phyloP scores from a whole-genome alignment of 345 rosid species.

The Ceriops decandra region DNA sequence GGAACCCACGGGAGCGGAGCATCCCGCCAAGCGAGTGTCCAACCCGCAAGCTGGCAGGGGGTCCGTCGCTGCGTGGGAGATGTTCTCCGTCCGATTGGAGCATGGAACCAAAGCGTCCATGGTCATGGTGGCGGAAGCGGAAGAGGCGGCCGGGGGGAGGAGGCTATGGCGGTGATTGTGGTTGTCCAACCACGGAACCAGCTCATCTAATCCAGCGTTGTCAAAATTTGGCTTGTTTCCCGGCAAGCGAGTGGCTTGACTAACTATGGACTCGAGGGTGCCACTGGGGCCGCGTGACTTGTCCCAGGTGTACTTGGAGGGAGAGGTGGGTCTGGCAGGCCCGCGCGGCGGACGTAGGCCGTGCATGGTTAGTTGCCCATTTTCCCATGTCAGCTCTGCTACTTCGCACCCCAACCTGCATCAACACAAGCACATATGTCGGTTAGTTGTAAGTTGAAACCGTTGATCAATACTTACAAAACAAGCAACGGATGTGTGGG shows the following conservation, averaged over 20 bases:
- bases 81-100: conserved; percentile 28
- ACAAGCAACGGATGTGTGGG: background rate
- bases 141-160: background rate
- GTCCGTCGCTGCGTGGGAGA: conserved; percentile 13
- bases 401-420: conserved; percentile 73
- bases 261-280: conserved; percentile 84
- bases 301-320: conserved; percentile 48
- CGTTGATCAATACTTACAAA: background rate
- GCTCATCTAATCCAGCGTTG: conserved; percentile 25
- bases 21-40: conserved; percentile 32
- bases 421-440: background rate
- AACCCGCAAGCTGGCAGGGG: background rate
- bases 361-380: conserved; percentile 82
- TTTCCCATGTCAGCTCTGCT: conserved; percentile 95
- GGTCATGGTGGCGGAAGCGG: conserved; percentile 27
- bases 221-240: conserved; percentile 6
- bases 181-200: conserved; percentile 53
- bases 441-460: too few species aligned
- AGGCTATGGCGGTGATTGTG: conserved; percentile 15
- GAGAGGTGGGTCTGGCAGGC: conserved; percentile 26
- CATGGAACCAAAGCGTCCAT: conserved; percentile 89
- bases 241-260: conserved; percentile 64
- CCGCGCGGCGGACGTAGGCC: conserved; percentile 60
- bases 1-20: conserved; percentile 59
- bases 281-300: conserved; percentile 54